Evolutionary conservation across 352 stramenopile species (phyloP).

Genomic region (Elongisporangium anandrum): DNA sequence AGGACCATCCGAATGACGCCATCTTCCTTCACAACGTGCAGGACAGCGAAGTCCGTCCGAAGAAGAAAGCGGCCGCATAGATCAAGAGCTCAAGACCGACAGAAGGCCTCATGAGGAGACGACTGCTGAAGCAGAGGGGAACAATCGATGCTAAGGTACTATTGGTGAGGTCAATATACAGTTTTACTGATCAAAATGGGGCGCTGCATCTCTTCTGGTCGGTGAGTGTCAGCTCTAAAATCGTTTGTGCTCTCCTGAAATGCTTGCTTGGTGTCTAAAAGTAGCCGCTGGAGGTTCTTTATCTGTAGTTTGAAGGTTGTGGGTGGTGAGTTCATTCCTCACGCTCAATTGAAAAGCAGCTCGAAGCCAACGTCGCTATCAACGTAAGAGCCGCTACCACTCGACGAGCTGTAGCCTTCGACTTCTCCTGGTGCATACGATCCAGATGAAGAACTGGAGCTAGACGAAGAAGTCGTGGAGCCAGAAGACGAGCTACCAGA

Average conservation of each 20-base stretch:
- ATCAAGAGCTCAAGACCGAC: neutral
- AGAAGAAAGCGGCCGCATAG: constrained; percentile 41
- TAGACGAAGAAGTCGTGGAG: neutral
- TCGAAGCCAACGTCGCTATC: neutral
- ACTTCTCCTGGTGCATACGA: neutral
- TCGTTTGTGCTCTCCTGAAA: neutral
- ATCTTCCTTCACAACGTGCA: constrained; percentile 92
- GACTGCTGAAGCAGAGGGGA: neutral
- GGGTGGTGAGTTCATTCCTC: no score
- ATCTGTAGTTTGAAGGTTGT: neutral
- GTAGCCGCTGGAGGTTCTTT: neutral
- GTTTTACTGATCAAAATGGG: neutral
- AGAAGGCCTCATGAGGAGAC: neutral
- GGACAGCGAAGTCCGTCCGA: constrained; percentile 83
- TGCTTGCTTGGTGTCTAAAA: neutral
- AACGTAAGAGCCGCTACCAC: neutral
- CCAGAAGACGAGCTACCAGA: neutral
- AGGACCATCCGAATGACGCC: constrained; percentile 93
- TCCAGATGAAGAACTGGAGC: neutral
- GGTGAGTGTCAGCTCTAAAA: neutral
- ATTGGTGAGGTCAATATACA: neutral
- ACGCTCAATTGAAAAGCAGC: neutral
- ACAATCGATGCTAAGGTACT: neutral
- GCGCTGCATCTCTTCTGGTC: no score
- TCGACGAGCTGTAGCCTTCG: neutral